Conservation (phyloP, 257 asterid species). For the Verbena officinalis region DNA sequence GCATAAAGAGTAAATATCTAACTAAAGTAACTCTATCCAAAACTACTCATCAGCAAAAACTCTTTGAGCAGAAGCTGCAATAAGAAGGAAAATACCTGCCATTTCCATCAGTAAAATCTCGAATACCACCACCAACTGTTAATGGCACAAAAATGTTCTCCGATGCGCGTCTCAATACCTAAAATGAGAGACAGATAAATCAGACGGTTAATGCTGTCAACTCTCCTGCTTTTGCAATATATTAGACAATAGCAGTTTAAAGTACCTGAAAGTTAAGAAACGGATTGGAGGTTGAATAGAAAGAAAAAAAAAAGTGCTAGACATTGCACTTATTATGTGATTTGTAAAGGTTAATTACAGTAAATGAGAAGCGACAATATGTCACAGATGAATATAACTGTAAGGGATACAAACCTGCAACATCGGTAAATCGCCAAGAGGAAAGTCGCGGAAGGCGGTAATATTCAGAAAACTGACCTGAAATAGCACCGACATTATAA, state of each 20-base stretch:
- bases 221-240: background rate
- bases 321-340: background rate
- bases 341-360: constrained; percentile 13
- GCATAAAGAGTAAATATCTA: constrained; percentile 3
- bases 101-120: constrained; percentile 89
- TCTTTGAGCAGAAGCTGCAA: constrained; percentile 8
- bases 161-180: constrained; percentile 78
- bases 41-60: background rate
- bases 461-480: constrained; percentile 95
- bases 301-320: background rate
- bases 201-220: constrained; percentile 16
- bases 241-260: background rate
- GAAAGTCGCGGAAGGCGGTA: constrained; percentile 97
- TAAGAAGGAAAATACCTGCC: constrained; percentile 53
- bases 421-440: constrained; percentile 97
- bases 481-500: constrained; percentile 22
- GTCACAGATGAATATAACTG: background rate
- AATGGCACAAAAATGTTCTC: constrained; percentile 90
- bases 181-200: constrained; percentile 25
- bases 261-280: background rate
- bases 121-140: constrained; percentile 96
- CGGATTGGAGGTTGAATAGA: background rate
- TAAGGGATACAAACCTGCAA: constrained; percentile 61
- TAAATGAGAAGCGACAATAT: constrained; percentile 3
- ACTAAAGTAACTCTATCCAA: background rate